Conservation (phyloP, 148 eudicot genomes). For the Cornus suecica region DNA sequence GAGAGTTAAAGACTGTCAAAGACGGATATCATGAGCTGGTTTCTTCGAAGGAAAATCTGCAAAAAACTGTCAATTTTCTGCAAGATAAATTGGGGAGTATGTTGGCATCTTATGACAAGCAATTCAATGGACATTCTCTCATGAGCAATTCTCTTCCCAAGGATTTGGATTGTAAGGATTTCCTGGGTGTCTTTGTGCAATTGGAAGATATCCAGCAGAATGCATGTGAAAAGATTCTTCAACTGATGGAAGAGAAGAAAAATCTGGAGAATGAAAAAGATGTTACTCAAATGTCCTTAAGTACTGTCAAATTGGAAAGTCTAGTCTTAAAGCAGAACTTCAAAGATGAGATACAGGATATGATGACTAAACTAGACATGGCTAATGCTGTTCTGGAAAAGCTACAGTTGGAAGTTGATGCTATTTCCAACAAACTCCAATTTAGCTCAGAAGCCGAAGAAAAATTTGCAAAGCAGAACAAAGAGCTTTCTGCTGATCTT, state of each 20-base stretch:
- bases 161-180: conserved; percentile 24
- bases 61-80: conserved; percentile 35
- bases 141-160: conserved; percentile 8
- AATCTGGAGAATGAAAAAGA: conserved; percentile 44
- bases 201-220: conserved; percentile 54
- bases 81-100: conserved; percentile 49
- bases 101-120: conserved; percentile 32
- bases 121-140: conserved; percentile 20
- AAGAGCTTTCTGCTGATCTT: conserved; percentile 58
- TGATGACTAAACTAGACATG: conserved; percentile 42
- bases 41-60: conserved; percentile 42
- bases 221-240: conserved; percentile 29
- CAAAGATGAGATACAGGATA: conserved; percentile 41
- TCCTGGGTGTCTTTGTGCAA: conserved; percentile 26
- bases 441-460: conserved; percentile 56
- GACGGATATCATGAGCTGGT: conserved; percentile 33
- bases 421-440: conserved; percentile 46
- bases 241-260: conserved; percentile 57
- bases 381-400: conserved; percentile 46
- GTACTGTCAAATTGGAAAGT: conserved; percentile 40
- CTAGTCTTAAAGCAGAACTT: conserved; percentile 47
- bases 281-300: conserved; percentile 38
- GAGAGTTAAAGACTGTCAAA: conserved; percentile 43
- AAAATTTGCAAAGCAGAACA: conserved; percentile 33
- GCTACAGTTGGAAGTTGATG: conserved; percentile 59